A percentile compares a stretch with the other conserved stretches of the same genome.
These are phyloP conservation scores for Saposhnikovia divaricata DNA, from an alignment of 129 eudicot genomes.

Conservation along the genomic window DNA sequence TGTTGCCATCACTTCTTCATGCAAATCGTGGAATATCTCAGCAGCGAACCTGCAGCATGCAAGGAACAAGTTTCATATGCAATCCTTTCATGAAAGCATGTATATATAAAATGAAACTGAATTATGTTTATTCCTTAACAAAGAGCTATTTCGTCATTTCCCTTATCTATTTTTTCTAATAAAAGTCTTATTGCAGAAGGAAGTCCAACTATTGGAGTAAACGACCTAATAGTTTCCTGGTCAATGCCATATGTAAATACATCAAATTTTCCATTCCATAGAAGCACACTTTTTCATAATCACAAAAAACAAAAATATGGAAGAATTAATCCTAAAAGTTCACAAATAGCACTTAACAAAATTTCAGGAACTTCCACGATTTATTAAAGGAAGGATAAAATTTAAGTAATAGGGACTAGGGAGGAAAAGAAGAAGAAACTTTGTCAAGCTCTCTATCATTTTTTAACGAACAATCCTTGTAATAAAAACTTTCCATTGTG, in stretches of 20 bases:
- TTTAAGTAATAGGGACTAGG: too few species aligned
- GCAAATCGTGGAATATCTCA: constrained; percentile 88
- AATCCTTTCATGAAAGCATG: background rate
- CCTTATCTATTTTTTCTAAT: background rate
- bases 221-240: background rate
- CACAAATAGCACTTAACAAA: background rate
- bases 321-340: background rate
- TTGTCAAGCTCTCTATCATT: background rate
- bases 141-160: background rate
- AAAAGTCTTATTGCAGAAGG: background rate
- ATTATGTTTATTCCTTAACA: background rate
- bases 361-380: background rate
- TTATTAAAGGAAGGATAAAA: too few species aligned
- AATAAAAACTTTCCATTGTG: background rate
- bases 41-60: constrained; percentile 81
- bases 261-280: background rate
- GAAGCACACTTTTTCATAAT: background rate
- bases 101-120: background rate
- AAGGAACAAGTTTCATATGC: background rate
- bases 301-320: background rate
- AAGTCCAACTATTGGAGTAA: background rate
- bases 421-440: background rate
- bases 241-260: background rate
- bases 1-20: constrained; percentile 83
- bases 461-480: background rate